Percentiles rank a stretch among this genome's conserved stretches.
These are phyloP conservation scores for Xerocomellus amylosporus DNA, from an alignment of 768 basidiomycete genomes.

Conservation along the genomic window DNA sequence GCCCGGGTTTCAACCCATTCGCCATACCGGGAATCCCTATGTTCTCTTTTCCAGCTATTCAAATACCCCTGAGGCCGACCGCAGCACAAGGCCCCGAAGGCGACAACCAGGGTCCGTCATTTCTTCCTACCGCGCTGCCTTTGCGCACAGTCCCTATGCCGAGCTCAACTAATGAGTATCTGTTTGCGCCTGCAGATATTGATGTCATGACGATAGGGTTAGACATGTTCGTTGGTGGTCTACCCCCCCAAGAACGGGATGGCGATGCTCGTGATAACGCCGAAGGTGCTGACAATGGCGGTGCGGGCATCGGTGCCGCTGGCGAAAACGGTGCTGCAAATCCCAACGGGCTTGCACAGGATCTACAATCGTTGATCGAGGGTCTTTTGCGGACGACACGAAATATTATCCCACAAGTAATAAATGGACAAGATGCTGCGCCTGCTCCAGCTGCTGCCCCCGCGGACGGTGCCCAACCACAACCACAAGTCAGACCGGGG, in stretches of 20 bases:
- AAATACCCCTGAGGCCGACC: constrained; percentile 22
- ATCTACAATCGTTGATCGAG: constrained; percentile 28
- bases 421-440: constrained; percentile 12
- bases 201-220: constrained; percentile 40
- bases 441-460: background rate
- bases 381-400: constrained; percentile 25
- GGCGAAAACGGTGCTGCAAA: constrained; percentile 18
- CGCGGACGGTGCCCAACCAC: constrained; percentile 1
- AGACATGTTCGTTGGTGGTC: constrained; percentile 36
- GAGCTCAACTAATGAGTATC: constrained; percentile 19
- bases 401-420: constrained; percentile 24
- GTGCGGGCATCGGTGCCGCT: constrained; percentile 6
- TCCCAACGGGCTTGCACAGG: constrained; percentile 20
- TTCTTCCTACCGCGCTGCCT: background rate
- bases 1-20: constrained; percentile 20
- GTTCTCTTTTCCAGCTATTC: constrained; percentile 26
- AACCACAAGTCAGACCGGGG: constrained; percentile 6
- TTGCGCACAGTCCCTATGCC: constrained; percentile 15
- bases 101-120: constrained; percentile 19
- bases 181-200: constrained; percentile 9
- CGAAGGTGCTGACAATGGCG: constrained; percentile 1
- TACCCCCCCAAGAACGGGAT: constrained; percentile 10
- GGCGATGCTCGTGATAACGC: constrained; percentile 10
- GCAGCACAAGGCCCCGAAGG: constrained; percentile 10
- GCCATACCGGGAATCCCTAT: constrained; percentile 25